These are phyloP conservation scores for Stagonosporopsis tanaceti DNA, from an alignment of 2,329 filamentous ascomycete genomes.

Conservation along the genomic window DNA sequence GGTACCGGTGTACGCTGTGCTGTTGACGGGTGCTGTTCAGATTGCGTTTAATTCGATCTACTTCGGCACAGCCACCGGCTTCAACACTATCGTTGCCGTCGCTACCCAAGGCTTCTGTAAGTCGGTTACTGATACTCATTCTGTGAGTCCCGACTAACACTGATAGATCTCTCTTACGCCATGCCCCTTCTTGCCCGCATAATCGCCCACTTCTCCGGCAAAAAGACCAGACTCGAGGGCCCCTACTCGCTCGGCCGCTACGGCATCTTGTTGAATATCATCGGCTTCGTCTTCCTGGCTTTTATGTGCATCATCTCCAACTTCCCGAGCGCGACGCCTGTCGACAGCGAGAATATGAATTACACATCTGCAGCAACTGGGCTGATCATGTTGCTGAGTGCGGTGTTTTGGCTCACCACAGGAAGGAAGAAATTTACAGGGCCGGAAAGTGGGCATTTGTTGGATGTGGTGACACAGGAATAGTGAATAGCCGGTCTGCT, in stretches of 20 bases:
- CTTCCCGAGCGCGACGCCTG: conserved; percentile 60
- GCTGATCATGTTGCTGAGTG: conserved; percentile 60
- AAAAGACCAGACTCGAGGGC: conserved; percentile 54
- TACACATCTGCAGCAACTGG: conserved; percentile 66
- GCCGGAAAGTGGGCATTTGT: conserved; percentile 45
- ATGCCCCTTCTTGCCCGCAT: conserved; percentile 63
- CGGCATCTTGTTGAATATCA: conserved; percentile 56
- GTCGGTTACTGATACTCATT: conserved; percentile 12
- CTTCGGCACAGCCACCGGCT: conserved; percentile 63
- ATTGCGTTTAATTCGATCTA: conserved; percentile 64
- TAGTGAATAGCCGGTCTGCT: neutral
- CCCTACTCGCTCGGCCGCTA: conserved; percentile 57
- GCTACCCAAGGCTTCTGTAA: conserved; percentile 65
- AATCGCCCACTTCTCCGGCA: conserved; percentile 55
- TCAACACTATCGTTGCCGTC: conserved; percentile 65
- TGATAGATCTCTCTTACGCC: conserved; percentile 63
- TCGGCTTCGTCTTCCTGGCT: conserved; percentile 61
- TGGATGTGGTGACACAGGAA: neutral
- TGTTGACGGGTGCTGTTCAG: conserved; percentile 59
- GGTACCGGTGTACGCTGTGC: conserved; percentile 60
- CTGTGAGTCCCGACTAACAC: conserved; percentile 3
- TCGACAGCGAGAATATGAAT: conserved; percentile 65
- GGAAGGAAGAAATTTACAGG: conserved; percentile 61
- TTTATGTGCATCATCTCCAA: conserved; percentile 66
- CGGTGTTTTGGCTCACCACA: conserved; percentile 61